These are phyloP conservation scores for Acacia confusa DNA, from an alignment of 306 rosid species.

Conservation along the genomic window DNA sequence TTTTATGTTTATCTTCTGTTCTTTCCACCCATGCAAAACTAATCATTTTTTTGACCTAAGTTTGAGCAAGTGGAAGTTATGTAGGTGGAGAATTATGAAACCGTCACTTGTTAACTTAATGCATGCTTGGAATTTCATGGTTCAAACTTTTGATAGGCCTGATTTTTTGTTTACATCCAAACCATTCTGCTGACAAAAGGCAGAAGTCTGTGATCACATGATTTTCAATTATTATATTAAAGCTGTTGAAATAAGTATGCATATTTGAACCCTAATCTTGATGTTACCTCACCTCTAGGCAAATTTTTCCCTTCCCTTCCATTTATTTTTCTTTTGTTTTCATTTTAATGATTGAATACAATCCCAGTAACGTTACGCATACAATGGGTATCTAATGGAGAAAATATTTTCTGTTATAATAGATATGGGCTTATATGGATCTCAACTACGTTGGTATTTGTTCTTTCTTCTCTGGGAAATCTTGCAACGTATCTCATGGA, in stretches of 20 bases:
- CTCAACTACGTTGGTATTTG: constrained; percentile 87
- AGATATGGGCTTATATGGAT: constrained; percentile 96
- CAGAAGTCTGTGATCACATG: not conserved
- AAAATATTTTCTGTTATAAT: constrained; percentile 21
- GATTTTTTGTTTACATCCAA: not conserved
- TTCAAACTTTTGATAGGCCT: not conserved
- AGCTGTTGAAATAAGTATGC: not conserved
- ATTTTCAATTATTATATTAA: not conserved
- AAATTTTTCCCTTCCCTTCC: not conserved
- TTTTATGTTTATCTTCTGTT: not conserved
- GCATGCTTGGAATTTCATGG: not conserved
- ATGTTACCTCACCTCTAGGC: not conserved
- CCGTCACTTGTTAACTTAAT: not conserved
- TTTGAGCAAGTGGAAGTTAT: constrained; percentile 25
- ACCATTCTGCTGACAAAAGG: constrained; percentile 2
- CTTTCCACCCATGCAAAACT: not conserved
- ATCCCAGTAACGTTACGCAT: constrained; percentile 16
- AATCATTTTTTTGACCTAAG: not conserved
- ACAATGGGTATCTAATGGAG: constrained; percentile 19
- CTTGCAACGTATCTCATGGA: constrained; percentile 89
- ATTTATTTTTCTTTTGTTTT: not conserved
- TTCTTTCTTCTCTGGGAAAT: constrained; percentile 89
- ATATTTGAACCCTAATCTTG: not conserved
- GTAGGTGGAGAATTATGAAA: not conserved
- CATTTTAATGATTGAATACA: not conserved